Conservation (phyloP, 208 protist genomes). For the Trichomonas tenax region DNA sequence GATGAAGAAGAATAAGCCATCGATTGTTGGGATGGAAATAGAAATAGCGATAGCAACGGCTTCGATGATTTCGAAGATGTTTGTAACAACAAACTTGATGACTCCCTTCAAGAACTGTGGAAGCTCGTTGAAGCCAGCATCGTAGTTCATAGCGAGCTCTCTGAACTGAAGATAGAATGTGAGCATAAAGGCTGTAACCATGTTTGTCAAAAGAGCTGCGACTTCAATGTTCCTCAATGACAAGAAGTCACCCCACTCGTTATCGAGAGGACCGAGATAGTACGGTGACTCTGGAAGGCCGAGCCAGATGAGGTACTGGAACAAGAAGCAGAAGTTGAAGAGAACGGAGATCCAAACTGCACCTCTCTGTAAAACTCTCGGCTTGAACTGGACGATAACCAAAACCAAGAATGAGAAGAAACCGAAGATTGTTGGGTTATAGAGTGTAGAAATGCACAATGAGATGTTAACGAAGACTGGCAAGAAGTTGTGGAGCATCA, state of each 20-base stretch:
- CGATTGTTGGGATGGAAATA: background rate
- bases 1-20: background rate
- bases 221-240: background rate
- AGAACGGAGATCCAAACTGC: background rate
- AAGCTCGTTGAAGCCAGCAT: background rate
- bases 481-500: background rate
- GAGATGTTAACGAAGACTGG: background rate
- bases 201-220: background rate
- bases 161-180: background rate
- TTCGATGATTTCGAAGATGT: background rate
- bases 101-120: background rate
- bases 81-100: background rate
- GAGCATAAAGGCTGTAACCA: background rate
- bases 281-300: background rate
- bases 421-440: background rate
- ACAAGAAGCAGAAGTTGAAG: constrained; percentile 1
- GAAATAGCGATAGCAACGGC: background rate
- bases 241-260: background rate
- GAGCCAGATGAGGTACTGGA: background rate
- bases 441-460: background rate
- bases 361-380: background rate
- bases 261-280: too few relatives aligned
- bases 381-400: background rate
- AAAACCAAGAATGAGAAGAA: background rate
- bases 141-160: background rate